These are phyloP conservation scores for Herpetomonas tarakana DNA, from an alignment of 208 protist species.

Conservation along the genomic window DNA sequence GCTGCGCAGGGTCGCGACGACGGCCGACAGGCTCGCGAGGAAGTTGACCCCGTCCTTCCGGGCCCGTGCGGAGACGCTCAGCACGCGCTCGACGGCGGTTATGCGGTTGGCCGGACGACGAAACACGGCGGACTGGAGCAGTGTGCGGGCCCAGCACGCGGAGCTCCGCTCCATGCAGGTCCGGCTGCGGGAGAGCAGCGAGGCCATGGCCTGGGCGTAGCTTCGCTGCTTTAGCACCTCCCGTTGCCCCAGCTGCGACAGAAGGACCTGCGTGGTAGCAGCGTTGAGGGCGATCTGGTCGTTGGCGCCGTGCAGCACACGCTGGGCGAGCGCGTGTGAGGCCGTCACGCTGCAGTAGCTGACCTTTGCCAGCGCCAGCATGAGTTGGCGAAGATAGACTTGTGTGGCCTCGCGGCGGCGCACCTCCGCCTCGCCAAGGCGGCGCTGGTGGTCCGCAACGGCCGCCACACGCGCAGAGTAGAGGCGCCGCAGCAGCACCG, in stretches of 20 bases:
- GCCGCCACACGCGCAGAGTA: constrained; percentile 32
- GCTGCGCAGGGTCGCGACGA: constrained; percentile 47
- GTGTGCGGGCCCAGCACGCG: constrained; percentile 39
- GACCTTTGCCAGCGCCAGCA: constrained; percentile 62
- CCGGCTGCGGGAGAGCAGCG: constrained; percentile 43
- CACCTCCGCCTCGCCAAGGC: constrained; percentile 42
- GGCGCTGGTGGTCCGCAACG: constrained; percentile 31
- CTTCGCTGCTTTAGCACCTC: constrained; percentile 66
- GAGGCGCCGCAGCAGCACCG: constrained; percentile 25
- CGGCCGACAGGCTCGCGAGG: constrained; percentile 38
- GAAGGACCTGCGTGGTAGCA: constrained; percentile 38
- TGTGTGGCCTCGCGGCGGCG: constrained; percentile 39
- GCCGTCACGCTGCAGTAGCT: constrained; percentile 66
- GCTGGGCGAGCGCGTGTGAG: constrained; percentile 80
- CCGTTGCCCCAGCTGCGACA: constrained; percentile 54
- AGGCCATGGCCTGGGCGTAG: constrained; percentile 39
- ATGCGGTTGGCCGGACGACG: constrained; percentile 45
- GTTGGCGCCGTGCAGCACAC: constrained; percentile 71
- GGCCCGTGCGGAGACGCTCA: constrained; percentile 25
- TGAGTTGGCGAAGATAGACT: constrained; percentile 42
- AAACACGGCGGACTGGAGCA: constrained; percentile 56
- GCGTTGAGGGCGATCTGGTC: constrained; percentile 59
- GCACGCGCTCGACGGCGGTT: constrained; percentile 29
- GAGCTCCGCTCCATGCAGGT: constrained; percentile 45
- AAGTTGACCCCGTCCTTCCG: constrained; percentile 50